Conservation (phyloP, 805 yeast species). For the Yarrowia sp. region DNA sequence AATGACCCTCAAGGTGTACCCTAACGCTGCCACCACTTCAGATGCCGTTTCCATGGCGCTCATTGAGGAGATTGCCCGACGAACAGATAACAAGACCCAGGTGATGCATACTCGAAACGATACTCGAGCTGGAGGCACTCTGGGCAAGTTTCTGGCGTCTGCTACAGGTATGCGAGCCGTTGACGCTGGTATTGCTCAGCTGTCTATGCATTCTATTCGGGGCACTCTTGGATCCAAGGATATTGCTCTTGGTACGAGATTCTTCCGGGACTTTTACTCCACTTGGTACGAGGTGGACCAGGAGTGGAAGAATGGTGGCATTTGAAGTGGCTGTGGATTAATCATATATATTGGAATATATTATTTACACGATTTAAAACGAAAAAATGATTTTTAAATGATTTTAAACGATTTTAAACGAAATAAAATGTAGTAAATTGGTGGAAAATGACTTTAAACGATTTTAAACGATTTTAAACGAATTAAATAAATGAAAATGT, state of each 20-base stretch:
- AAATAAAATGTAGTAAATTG: too few species aligned
- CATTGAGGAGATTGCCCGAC: conserved; percentile 70
- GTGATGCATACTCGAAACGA: conserved; percentile 86
- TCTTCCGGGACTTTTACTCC: conserved; percentile 71
- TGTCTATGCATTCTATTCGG: conserved; percentile 86
- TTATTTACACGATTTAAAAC: too few species aligned
- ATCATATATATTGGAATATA: too few species aligned
- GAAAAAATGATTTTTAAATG: too few species aligned
- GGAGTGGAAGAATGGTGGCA: conserved; percentile 47
- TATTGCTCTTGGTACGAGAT: conserved; percentile 73
- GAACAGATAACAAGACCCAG: conserved; percentile 71
- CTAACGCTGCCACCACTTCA: conserved; percentile 85
- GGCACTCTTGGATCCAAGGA: conserved; percentile 82
- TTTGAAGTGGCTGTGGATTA: conserved; percentile 38
- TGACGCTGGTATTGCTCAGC: conserved; percentile 83
- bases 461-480: too few species aligned
- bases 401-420: too few species aligned
- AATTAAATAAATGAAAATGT: too few species aligned
- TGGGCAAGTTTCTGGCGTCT: conserved; percentile 65
- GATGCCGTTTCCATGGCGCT: conserved; percentile 76
- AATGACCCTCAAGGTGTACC: conserved; percentile 70
- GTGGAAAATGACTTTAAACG: too few species aligned
- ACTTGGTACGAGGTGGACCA: conserved; percentile 65
- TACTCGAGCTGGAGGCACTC: conserved; percentile 86
- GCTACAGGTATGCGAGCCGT: conserved; percentile 60